Percentiles rank a stretch among this genome's conserved stretches.
Evolutionary conservation across 2,329 filamentous ascomycete genomes (phyloP).

Genomic region (Tetracladium maxilliforme): DNA sequence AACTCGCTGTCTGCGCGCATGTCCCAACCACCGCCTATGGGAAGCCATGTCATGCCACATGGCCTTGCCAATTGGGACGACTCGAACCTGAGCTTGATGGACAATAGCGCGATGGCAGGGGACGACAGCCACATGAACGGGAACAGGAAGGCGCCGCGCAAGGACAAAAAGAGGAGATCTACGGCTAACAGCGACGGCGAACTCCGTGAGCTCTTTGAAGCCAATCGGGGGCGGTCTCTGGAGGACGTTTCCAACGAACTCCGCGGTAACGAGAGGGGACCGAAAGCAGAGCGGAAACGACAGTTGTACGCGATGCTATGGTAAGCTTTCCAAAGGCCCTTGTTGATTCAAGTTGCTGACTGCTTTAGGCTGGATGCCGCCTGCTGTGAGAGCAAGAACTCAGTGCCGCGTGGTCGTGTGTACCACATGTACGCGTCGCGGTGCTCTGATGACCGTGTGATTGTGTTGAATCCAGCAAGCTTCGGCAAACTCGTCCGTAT

Average conservation of each 20-base stretch:
- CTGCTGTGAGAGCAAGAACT: slow-evolving; percentile 63
- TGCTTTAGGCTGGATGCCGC: slow-evolving; percentile 52
- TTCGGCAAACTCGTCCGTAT: slow-evolving; percentile 96
- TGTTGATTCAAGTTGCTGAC: slow-evolving; percentile 1
- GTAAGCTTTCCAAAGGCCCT: slow-evolving; percentile 30
- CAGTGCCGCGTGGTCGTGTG: slow-evolving; percentile 81
- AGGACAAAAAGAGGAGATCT: no score
- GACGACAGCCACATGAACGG: no score
- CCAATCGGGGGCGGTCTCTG: slow-evolving; percentile 51
- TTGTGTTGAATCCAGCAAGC: slow-evolving; percentile 88
- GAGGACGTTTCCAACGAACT: slow-evolving; percentile 63
- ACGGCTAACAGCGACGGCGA: no score
- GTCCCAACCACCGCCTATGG: no score
- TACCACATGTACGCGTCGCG: slow-evolving; percentile 91
- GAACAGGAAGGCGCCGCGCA: no score
- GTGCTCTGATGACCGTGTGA: slow-evolving; percentile 86
- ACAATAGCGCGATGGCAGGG: no score
- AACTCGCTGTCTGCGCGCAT: no score
- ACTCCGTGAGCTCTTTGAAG: slow-evolving; percentile 57
- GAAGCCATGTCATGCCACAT: no score
- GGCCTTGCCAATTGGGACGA: no score
- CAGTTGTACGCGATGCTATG: slow-evolving; percentile 84
- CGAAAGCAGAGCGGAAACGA: slow-evolving; percentile 69
- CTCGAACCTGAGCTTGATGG: no score
- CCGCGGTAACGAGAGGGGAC: slow-evolving; percentile 65